Evolutionary conservation across 345 rosid species (phyloP), one percentile per base, ranked within the genome.

Genomic region (Cardiospermum halicacabum): DNA sequence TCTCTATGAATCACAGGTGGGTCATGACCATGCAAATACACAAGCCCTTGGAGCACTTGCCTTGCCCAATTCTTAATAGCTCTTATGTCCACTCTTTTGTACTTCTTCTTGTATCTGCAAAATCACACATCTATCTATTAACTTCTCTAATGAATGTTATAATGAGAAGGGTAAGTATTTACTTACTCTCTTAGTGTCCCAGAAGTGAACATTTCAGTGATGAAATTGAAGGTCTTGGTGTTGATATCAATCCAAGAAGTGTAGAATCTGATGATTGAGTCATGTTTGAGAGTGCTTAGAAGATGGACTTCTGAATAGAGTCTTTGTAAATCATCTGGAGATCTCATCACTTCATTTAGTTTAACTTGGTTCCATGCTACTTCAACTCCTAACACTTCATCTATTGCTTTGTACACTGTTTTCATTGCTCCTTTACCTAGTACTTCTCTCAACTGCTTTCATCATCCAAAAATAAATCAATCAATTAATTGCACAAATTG

Each of bases 351-450:
- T 53, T 77, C 65, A 16, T 76, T 78, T 11, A 89, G 89, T 67
- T 76, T 81, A 7, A 86, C 82, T 69, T 81, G 92, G 69, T 82
- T 86, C 96, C 96, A 89, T 0, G 96, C 96, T 60, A 89, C 92
- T 76, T 89, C 96, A 68, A 81, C 81, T 49, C 92, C 96, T 15
- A 77, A 73, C n/a, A 69, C 57, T 69, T 84, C 96, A 67, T 89
- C 96, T 51, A 89, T 83, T 56, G 92, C 92, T 73, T 77, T 89
- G 75, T 86, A 86, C 58, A 89, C 96, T 9, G 87, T 89, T 74
- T 89, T 89, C 92, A 83, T 86, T 45, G 96, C 91, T 69, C 96
- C 92, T 75, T 75, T 84, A 0, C 96, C 96, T 34, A 89, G 87
- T 60, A 84, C 78, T 64, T 89, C 91, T 27, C 69, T 78, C 42